Evolutionary conservation across 805 yeast genomes (phyloP).

Genomic region (Kazachstania psychrophila): DNA sequence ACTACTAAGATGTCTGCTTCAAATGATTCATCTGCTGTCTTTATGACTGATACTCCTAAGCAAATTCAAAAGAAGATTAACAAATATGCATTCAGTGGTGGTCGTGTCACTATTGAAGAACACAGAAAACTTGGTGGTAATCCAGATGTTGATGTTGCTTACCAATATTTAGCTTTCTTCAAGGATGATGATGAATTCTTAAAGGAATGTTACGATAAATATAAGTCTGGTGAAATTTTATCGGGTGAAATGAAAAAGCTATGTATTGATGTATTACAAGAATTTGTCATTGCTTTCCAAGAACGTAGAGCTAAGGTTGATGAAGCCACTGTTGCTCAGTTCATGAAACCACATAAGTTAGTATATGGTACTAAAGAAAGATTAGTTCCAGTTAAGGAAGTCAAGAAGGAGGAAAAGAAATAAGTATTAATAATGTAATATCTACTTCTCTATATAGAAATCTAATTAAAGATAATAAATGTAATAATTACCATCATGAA

Average conservation of each 20-base stretch:
- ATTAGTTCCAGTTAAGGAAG: conserved; percentile 51
- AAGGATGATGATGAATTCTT: conserved; percentile 79
- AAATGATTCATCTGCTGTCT: conserved; percentile 82
- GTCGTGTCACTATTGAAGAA: conserved; percentile 77
- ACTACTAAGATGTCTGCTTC: conserved; percentile 95
- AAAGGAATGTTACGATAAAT: conserved; percentile 48
- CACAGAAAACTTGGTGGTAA: conserved; percentile 87
- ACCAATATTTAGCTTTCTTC: conserved; percentile 85
- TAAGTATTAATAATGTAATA: too few relatives aligned
- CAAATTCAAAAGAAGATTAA: conserved; percentile 90
- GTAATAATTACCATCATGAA: too few relatives aligned
- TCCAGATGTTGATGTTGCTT: conserved; percentile 92
- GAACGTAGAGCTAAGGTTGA: conserved; percentile 59
- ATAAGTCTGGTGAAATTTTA: conserved; percentile 70
- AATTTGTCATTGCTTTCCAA: conserved; percentile 76
- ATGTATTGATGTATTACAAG: conserved; percentile 72
- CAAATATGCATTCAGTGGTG: conserved; percentile 95
- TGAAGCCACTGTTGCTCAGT: conserved; percentile 50
- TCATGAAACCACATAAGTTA: conserved; percentile 79
- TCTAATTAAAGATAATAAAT: too few relatives aligned
- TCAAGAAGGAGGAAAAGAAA: conserved; percentile 22
- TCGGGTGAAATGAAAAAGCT: conserved; percentile 90
- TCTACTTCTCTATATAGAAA: too few relatives aligned
- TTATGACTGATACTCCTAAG: conserved; percentile 89
- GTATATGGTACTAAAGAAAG: conserved; percentile 68